Base-by-base conservation (phyloP, 78 protist genomes). In the Parvularia atlantis region DNA sequence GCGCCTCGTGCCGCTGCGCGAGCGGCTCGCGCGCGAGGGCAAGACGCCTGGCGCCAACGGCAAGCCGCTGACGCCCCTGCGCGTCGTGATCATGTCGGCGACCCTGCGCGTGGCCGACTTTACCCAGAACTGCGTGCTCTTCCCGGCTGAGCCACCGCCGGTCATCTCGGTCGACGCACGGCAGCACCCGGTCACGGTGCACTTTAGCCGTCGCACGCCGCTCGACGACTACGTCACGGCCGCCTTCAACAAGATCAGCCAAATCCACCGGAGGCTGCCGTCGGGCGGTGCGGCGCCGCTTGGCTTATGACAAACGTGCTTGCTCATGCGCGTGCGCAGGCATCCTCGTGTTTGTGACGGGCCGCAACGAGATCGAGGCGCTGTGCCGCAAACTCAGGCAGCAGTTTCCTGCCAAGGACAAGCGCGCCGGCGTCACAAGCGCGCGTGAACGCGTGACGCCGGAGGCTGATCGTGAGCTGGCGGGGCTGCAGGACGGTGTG, bases 31-130 rank as follows among this genome's bases (percentile, higher is more conserved):
- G 11, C 57, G 2, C 36, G 46, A 64, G 33, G 54, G 50, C 43
- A 19, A 31, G 4, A 0, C 22, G 19, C 6, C 14, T 0, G 48
- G 19, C 36, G 56, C 17, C n/a, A 5, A 31, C 33, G n/a, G n/a
- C n/a, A n/a, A n/a, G 4, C 54, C 54, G 35, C 46, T 10, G 35
- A 10, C 35, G 2, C 99, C 98, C n/a, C 78, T 97, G 52, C 90
- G 89, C 75, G 76, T 97, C 22, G 44, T 97, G 41, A 71, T 97
- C 88, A 97, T 97, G 99, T 82, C 92, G 0, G 99, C 99, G 17
- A 97, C 99, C 0, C 75, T 96, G 17, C 82, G 95, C 6, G 90
- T 91, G 11, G 83, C 71, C 36, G 94, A 90, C 50, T 90, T 97
- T n/a, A 46, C 77, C 9, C 63, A 41, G 46, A 95, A 96, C 78